Conservation (phyloP, 148 eudicot species). For the Vaccinium myrtillus region DNA sequence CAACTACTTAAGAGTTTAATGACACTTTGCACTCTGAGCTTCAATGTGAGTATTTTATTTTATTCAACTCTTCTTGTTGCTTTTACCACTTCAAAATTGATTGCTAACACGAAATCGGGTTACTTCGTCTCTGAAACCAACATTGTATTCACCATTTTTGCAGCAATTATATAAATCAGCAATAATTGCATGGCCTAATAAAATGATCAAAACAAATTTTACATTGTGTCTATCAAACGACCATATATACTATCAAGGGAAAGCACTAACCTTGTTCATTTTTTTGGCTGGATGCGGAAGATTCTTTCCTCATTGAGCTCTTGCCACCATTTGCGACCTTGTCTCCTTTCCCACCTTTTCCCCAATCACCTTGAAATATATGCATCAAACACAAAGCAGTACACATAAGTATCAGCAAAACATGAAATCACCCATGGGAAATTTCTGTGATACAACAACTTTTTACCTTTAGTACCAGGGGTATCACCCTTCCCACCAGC, state of each 20-base stretch:
- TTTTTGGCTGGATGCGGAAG: conserved; percentile 43
- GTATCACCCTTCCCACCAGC: conserved; percentile 46
- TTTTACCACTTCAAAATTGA: not conserved
- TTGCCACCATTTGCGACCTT: conserved; percentile 50
- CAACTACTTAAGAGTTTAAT: not conserved
- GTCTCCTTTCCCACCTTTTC: conserved; percentile 65
- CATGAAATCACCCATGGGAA: conserved; percentile 8
- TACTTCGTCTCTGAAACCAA: not conserved
- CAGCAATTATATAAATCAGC: not conserved
- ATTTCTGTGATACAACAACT: not conserved
- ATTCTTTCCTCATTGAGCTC: conserved; percentile 39
- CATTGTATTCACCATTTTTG: not conserved
- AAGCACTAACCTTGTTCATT: conserved; percentile 56
- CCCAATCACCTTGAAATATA: conserved; percentile 27
- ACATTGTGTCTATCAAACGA: not conserved
- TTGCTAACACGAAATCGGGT: not conserved
- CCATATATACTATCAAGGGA: not conserved
- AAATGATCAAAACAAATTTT: not conserved
- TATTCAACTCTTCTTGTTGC: not conserved
- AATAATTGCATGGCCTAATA: not conserved
- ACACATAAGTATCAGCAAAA: not conserved
- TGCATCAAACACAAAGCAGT: not conserved
- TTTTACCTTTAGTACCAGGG: conserved; percentile 36
- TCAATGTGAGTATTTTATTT: not conserved
- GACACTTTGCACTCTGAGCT: not conserved